Conservation (phyloP, 2,329 filamentous ascomycete genomes). For the Colletotrichum filicis region DNA sequence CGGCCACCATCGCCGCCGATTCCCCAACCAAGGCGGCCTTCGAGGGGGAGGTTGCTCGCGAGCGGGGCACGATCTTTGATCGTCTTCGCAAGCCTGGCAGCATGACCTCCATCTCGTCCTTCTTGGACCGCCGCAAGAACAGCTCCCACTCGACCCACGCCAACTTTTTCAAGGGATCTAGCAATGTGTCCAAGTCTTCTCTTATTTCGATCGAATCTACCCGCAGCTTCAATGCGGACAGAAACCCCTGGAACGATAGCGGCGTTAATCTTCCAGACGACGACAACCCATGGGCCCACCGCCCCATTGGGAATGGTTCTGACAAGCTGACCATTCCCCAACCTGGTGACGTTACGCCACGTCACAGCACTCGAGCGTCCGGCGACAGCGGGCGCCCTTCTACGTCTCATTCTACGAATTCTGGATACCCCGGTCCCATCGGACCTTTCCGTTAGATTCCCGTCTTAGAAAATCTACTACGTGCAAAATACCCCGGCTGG, state of each 20-base stretch:
- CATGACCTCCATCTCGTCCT: conserved; percentile 95
- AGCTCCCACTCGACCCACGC: conserved; percentile 84
- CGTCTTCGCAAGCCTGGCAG: conserved; percentile 93
- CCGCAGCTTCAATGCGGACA: conserved; percentile 88
- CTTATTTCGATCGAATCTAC: conserved; percentile 96
- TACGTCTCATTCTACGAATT: conserved; percentile 94
- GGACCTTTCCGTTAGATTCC: conserved; percentile 86
- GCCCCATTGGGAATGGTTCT: conserved; percentile 73
- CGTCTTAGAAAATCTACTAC: conserved; percentile 55
- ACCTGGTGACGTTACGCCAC: conserved; percentile 84
- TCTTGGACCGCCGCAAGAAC: conserved; percentile 95
- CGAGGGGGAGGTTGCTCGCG: conserved; percentile 80
- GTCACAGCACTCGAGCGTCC: conserved; percentile 85
- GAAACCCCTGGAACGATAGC: conserved; percentile 98
- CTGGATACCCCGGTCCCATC: conserved; percentile 94
- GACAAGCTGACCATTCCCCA: conserved; percentile 75
- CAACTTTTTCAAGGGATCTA: conserved; percentile 92
- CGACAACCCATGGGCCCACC: conserved; percentile 74
- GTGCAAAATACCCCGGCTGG: conserved; percentile 71
- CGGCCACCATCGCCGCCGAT: conserved; percentile 82
- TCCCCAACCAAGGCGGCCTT: conserved; percentile 90
- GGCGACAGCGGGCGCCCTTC: conserved; percentile 92
- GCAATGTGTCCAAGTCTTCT: conserved; percentile 92
- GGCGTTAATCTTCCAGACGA: conserved; percentile 94
- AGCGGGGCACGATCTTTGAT: conserved; percentile 88